Percentiles rank a stretch among this genome's conserved stretches.
phyloP scores from a whole-genome alignment of 75 land plant genomes.

The Cryptomeria japonica region DNA sequence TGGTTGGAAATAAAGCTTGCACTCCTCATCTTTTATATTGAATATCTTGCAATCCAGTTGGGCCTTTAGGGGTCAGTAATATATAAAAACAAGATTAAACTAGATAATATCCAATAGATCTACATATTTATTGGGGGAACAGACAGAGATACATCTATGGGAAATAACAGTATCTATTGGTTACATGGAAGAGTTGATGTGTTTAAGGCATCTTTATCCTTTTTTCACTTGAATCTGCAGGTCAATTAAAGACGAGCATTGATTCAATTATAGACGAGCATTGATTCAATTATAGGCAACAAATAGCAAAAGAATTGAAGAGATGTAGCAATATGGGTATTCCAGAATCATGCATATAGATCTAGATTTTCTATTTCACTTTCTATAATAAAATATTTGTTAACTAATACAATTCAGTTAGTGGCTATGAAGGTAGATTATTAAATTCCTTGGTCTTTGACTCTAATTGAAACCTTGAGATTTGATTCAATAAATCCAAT shows the following conservation, averaged over 20 bases:
- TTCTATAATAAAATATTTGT: not conserved
- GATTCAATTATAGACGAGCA: not conserved
- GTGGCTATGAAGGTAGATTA: not conserved
- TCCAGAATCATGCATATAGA: not conserved
- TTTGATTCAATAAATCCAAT: not conserved
- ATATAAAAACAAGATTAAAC: not conserved
- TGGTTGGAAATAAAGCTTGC: not conserved
- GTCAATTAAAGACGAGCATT: not conserved
- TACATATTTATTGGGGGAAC: not conserved
- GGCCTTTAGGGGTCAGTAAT: not conserved
- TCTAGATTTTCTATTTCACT: not conserved
- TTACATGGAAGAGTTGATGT: not conserved
- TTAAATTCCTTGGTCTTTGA: not conserved
- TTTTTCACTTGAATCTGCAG: not conserved
- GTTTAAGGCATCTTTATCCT: not conserved
- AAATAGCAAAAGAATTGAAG: not conserved
- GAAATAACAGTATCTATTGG: not conserved
- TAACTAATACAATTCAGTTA: not conserved
- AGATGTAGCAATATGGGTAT: constrained; percentile 1
- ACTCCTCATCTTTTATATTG: not conserved
- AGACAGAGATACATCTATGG: not conserved
- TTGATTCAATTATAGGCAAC: not conserved
- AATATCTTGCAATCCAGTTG: not conserved
- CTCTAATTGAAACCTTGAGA: not conserved
- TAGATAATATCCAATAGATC: not conserved